A percentile compares a stretch with the other conserved stretches of the same genome.
These are phyloP conservation scores for Suillus occidentalis DNA, from an alignment of 768 basidiomycete genomes.

Conservation along the genomic window DNA sequence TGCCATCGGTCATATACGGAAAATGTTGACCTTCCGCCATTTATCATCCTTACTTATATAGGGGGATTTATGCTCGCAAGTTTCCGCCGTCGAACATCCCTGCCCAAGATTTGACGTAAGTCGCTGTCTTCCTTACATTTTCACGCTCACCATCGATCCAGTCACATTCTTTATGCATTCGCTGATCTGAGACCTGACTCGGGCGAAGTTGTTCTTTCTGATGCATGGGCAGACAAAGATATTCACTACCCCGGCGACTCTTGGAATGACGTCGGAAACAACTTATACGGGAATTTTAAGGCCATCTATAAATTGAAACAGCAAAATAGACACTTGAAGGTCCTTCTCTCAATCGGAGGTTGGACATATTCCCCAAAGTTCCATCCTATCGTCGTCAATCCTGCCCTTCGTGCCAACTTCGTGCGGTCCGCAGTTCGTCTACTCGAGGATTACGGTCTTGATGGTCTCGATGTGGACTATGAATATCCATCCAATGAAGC, in stretches of 20 bases:
- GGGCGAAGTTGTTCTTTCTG: constrained; percentile 87
- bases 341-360: constrained; percentile 88
- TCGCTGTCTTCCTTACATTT: constrained; percentile 1
- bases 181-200: constrained; percentile 82
- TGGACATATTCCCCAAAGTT: constrained; percentile 93
- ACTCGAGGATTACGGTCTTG: constrained; percentile 89
- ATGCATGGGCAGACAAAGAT: constrained; percentile 94
- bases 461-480: constrained; percentile 91
- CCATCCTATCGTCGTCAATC: constrained; percentile 74
- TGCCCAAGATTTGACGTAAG: constrained; percentile 80
- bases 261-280: constrained; percentile 89
- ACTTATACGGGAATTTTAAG: constrained; percentile 95
- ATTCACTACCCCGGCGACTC: constrained; percentile 95
- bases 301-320: constrained; percentile 92
- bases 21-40: neutral
- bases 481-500: constrained; percentile 85
- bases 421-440: constrained; percentile 78
- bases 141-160: constrained; percentile 28
- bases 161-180: constrained; percentile 91
- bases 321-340: constrained; percentile 73
- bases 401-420: constrained; percentile 66
- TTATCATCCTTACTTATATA: constrained; percentile 26
- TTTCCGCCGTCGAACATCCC: constrained; percentile 88
- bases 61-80: constrained; percentile 96
- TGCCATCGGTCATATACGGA: neutral